Conservation (phyloP, 228 moss, liverwort and hornwort species). For the Sphagnum magellanicum region DNA sequence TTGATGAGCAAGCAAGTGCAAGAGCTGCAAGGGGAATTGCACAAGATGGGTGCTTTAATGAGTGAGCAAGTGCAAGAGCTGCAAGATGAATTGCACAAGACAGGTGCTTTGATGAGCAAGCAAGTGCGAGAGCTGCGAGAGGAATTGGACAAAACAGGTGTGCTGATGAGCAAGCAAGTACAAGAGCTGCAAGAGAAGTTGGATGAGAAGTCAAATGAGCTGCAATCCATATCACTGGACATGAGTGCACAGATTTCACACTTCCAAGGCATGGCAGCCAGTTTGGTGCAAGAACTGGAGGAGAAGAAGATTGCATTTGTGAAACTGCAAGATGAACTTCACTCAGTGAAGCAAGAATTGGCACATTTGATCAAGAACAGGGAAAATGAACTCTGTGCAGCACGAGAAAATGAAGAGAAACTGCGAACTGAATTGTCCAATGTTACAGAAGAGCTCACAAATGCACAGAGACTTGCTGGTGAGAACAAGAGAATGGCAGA, state of each 20-base stretch:
- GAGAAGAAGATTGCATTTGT: conserved; percentile 4
- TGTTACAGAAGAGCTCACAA: conserved; percentile 11
- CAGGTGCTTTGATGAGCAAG: background rate
- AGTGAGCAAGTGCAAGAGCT: background rate
- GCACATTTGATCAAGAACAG: conserved; percentile 8
- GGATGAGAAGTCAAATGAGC: conserved; percentile 9
- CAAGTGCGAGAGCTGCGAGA: conserved; percentile 11
- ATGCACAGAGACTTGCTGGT: background rate
- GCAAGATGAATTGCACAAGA: conserved; percentile 1
- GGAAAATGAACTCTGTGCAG: conserved; percentile 6
- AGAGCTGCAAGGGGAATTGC: conserved; percentile 13
- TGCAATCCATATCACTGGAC: conserved; percentile 8
- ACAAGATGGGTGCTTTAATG: conserved; percentile 14
- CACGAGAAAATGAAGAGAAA: conserved; percentile 8
- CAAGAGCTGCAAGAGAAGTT: background rate
- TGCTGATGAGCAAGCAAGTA: conserved; percentile 5
- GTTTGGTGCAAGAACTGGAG: conserved; percentile 8
- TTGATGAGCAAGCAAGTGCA: conserved; percentile 1
- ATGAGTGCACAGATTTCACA: conserved; percentile 3
- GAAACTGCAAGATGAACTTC: conserved; percentile 8
- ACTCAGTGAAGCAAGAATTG: conserved; percentile 4
- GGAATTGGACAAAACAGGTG: conserved; percentile 11
- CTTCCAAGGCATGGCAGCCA: background rate
- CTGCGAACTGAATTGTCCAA: conserved; percentile 11
- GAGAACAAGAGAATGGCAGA: background rate